A percentile compares a stretch with the other conserved stretches of the same genome.
Conservation (phyloP, 2,329 filamentous ascomycete species). For the Anthostomella pinea region DNA sequence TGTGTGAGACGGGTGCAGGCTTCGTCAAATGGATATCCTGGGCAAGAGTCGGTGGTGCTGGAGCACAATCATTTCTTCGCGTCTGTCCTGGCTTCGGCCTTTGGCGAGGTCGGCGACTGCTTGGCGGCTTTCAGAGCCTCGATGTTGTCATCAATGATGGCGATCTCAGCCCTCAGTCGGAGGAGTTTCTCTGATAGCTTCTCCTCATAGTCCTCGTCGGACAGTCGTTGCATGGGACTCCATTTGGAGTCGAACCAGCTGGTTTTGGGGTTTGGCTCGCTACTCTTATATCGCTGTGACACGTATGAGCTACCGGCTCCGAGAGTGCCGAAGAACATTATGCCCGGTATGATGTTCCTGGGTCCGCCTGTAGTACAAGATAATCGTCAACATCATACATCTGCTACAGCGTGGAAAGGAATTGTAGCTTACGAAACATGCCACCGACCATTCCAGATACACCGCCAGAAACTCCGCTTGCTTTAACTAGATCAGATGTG, state of each 20-base stretch:
- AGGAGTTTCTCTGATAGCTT: conserved; percentile 71
- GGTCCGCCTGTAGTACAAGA: conserved; percentile 44
- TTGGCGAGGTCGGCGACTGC: conserved; percentile 4
- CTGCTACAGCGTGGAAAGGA: too few species aligned
- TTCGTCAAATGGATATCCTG: not conserved
- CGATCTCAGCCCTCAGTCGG: conserved; percentile 70
- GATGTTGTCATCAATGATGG: conserved; percentile 76
- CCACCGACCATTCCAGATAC: conserved; percentile 62
- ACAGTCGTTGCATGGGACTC: conserved; percentile 67
- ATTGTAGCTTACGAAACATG: conserved; percentile 45
- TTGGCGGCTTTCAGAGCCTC: conserved; percentile 34
- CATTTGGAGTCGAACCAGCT: conserved; percentile 60
- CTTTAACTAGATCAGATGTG: conserved; percentile 58
- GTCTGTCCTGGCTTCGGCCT: conserved; percentile 2
- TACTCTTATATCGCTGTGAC: conserved; percentile 16
- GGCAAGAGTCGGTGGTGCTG: not conserved
- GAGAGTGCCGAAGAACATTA: conserved; percentile 45
- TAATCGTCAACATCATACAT: too few species aligned
- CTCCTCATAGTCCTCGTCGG: conserved; percentile 68
- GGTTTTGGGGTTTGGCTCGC: conserved; percentile 17
- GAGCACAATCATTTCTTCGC: conserved; percentile 7
- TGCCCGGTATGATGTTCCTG: conserved; percentile 50
- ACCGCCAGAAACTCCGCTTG: conserved; percentile 68
- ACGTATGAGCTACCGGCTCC: conserved; percentile 37
- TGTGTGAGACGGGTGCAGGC: too few species aligned